Evolutionary conservation across 2,329 filamentous ascomycete species (phyloP), one percentile per base, ranked within the genome.

Genomic region (Exserohilum turcica): DNA sequence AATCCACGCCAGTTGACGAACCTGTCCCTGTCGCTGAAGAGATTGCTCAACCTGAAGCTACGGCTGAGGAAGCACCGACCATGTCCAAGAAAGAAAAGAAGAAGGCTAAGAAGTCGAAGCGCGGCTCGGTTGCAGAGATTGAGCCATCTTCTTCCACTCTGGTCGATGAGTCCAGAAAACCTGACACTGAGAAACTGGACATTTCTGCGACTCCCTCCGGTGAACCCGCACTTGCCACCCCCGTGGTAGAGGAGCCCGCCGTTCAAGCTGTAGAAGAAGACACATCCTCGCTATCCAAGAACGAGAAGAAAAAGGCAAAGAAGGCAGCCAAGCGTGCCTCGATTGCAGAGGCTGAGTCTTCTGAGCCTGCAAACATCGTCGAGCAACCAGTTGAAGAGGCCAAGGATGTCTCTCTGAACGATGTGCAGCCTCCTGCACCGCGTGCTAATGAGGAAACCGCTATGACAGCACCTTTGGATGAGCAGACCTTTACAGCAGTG

Each of bases 251-350:
- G 1, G 48, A 53, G 33, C 28, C n/a, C 15, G 18, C 18, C n/a
- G 32, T 31, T 15, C 29, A 48, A 18, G 16, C 35, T 1, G 36
- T 10, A 35, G 56, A 60, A 32, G 58, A 61, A n/a, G 42, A 57
- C 0, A 38, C 27, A 27, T 33, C 54, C 2, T 42, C 24, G n/a
- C 15, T 40, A 24, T 28, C 54, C 5, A 64, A 64, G 56, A 66
- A 65, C 42, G 64, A 64, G 13, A 61, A 61, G 48, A 67, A 67
- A 46, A 66, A 65, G 35, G 63, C 55, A 5, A 64, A 66, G 54
- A 66, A 66, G 40, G 48, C 48, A 3, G 52, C 49, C 10, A 65
- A 64, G 39, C 59, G 51, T 42, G 56, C 37, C 18, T 54, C 56
- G 12, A 19, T 49, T 4, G 33, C 46, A 1, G 52, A 61, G 10